Evolutionary conservation across 768 basidiomycete species (phyloP), one percentile per base, ranked within the genome.

Genomic region (Hydnomerulius pinastri): DNA sequence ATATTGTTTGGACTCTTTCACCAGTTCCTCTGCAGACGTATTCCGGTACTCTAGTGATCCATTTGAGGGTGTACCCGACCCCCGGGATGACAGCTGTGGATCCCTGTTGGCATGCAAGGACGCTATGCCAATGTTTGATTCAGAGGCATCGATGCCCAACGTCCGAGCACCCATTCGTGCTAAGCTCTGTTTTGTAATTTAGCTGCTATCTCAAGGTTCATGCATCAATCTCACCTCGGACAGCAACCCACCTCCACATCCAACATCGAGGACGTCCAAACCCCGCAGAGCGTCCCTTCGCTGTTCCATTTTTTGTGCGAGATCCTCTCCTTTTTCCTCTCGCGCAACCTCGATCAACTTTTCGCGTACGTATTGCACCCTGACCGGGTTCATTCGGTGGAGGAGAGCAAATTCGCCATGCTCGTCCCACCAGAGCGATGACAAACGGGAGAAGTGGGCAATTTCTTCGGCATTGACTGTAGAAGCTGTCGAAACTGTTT

Each of bases 391-490:
- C 96, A 99, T 98, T 61, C 83, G 82, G 64, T 98, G 97, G 28
- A 99, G 72, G 30, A 93, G 73, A 3, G 74, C 77, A 65, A 96
- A 95, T 67, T 98, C 95, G 58, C 96, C 95, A 17, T 77, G 80
- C 63, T 96, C 92, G 68, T 95, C 85, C 94, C 95, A 98, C 95
- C 95, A 98, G 61, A 85, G 77, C n/a, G 87, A 84, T 2, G 92
- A 91, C 4, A 97, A 83, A 23, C 79, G 77, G 2, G 94, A 92
- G 67, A 98, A 97, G 67, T 92, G 90, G 0, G 87, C 84, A 32
- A 97, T 88, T 69, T 98, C 95, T 46, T 76, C 78, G 0, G 77
- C 65, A 64, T 96, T 94, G 59, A 93, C 78, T 32, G 53, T 67
- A 6, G 67, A 50, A 17, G 51, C 28, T 3, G 48, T 11, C 28